phyloP scores from a whole-genome alignment of 1,284 basidiomycete species.

The Athelia sp. region DNA sequence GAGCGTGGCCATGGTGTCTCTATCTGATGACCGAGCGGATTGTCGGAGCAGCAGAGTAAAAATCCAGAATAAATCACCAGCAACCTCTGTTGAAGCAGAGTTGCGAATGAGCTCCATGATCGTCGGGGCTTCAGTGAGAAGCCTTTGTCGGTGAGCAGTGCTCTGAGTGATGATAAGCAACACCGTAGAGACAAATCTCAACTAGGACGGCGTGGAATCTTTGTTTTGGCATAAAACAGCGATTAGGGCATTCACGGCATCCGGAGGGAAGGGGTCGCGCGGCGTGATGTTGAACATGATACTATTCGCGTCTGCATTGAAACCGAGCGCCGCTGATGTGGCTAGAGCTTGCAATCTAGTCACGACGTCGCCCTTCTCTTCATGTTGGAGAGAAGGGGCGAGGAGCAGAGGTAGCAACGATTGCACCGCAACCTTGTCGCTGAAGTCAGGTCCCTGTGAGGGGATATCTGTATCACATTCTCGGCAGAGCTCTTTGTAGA shows the following conservation, averaged over 20 bases:
- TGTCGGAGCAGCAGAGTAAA: not conserved
- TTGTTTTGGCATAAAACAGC: not conserved
- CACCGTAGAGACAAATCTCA: not conserved
- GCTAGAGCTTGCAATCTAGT: not conserved
- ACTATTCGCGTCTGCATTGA: not conserved
- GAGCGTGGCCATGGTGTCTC: not conserved
- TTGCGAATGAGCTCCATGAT: not conserved
- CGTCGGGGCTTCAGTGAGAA: not conserved
- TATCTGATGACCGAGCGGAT: not conserved
- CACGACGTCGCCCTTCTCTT: not conserved
- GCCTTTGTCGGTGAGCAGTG: not conserved
- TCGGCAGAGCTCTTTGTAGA: not conserved
- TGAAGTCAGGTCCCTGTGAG: not conserved
- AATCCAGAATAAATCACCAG: slow-evolving; percentile 1
- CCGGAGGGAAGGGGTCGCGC: not conserved
- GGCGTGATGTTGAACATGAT: not conserved
- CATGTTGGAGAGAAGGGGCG: not conserved
- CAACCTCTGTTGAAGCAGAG: not conserved
- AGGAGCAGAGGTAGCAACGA: not conserved
- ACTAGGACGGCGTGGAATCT: not conserved
- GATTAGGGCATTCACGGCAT: not conserved
- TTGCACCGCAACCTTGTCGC: not conserved
- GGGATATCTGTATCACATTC: not conserved
- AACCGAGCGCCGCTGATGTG: not conserved
- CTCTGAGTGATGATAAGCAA: not conserved